Percentiles rank a stretch among this genome's conserved stretches.
phyloP scores from a whole-genome alignment of 192 early-diverging fungal species.

The Rhizoclosmatium sp. region DNA sequence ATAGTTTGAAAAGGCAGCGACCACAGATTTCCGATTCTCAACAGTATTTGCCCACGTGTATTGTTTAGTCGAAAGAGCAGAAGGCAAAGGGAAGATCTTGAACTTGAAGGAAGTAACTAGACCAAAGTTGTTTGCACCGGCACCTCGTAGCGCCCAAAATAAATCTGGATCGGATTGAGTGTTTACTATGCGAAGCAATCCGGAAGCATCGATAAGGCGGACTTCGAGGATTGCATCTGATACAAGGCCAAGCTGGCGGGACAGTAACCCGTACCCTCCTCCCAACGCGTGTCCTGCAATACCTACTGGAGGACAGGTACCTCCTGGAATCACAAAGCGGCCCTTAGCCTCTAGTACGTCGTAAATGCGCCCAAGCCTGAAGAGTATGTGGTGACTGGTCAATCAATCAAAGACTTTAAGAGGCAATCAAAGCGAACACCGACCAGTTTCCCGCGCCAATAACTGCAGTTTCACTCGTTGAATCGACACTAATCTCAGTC shows the following conservation, averaged over 20 bases:
- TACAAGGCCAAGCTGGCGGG: constrained; percentile 33
- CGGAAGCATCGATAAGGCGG: constrained; percentile 11
- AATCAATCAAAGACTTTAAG: too few species aligned
- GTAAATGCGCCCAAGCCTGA: constrained; percentile 27
- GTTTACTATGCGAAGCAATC: constrained; percentile 12
- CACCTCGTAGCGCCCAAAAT: constrained; percentile 36
- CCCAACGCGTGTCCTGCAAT: constrained; percentile 35
- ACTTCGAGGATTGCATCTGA: constrained; percentile 39
- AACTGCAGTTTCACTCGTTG: constrained; percentile 12
- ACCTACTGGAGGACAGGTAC: constrained; percentile 36
- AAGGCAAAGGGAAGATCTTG: constrained; percentile 7
- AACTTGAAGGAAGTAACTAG: constrained; percentile 36
- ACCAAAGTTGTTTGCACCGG: constrained; percentile 38
- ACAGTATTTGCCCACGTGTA: too few species aligned
- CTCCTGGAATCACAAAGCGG: constrained; percentile 22
- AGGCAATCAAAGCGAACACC: too few species aligned
- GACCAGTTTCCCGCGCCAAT: constrained; percentile 35
- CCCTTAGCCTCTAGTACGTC: constrained; percentile 2
- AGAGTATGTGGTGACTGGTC: too few species aligned
- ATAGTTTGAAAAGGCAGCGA: too few species aligned
- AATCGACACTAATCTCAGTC: constrained; percentile 25
- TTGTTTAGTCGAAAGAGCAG: not conserved
- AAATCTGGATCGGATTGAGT: constrained; percentile 7
- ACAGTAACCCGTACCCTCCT: constrained; percentile 32
- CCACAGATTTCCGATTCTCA: too few species aligned